These are phyloP conservation scores for Termitomyces sp. DNA, from an alignment of 768 basidiomycete genomes.

Conservation along the genomic window DNA sequence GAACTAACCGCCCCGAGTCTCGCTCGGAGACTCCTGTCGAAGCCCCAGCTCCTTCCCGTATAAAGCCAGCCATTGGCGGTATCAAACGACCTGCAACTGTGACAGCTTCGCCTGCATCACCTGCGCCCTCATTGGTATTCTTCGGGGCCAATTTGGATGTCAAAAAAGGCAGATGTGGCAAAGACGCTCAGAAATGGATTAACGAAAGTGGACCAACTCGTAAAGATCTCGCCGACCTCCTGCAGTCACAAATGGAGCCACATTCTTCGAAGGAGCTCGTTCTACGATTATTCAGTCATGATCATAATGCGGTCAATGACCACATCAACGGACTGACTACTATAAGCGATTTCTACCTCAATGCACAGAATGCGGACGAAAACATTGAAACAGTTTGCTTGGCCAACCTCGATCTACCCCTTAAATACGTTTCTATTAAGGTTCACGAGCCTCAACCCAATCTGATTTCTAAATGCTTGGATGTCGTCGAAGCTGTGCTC, in stretches of 20 bases:
- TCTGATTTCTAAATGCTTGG: conserved; percentile 82
- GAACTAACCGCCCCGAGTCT: conserved; percentile 50
- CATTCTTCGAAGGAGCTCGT: conserved; percentile 74
- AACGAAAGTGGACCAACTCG: conserved; percentile 82
- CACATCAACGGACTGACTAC: conserved; percentile 72
- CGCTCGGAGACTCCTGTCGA: conserved; percentile 41
- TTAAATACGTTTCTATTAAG: conserved; percentile 93
- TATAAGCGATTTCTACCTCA: conserved; percentile 73
- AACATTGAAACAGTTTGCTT: conserved; percentile 61
- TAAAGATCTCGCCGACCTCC: conserved; percentile 81
- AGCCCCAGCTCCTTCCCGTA: conserved; percentile 26
- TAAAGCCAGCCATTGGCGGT: conserved; percentile 31
- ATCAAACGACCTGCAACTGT: conserved; percentile 41
- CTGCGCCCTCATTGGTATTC: conserved; percentile 40
- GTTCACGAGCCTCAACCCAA: conserved; percentile 90
- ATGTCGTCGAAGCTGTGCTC: conserved; percentile 77
- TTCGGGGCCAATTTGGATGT: conserved; percentile 53
- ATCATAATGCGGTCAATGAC: conserved; percentile 94
- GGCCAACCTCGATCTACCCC: conserved; percentile 84
- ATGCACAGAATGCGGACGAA: conserved; percentile 54
- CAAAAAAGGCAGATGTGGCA: conserved; percentile 64
- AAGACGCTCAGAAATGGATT: conserved; percentile 80
- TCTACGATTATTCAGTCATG: conserved; percentile 84
- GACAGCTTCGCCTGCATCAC: conserved; percentile 27
- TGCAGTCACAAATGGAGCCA: conserved; percentile 91